Conservation (phyloP, 495 filamentous ascomycete genomes). For the Penicillium bovifimosum region DNA sequence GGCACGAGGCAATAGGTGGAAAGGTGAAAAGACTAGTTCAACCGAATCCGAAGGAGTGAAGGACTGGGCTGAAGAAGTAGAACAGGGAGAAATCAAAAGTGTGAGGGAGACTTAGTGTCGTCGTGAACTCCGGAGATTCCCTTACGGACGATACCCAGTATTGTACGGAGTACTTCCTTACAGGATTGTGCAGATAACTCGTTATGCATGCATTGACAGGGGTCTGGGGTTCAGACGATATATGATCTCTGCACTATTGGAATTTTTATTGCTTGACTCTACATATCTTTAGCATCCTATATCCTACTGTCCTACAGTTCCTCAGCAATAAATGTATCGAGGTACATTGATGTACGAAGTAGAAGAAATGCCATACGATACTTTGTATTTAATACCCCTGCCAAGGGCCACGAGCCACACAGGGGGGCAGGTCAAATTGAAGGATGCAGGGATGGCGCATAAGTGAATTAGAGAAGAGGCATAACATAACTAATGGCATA, state of each 20-base stretch:
- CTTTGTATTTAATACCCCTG: too few species aligned
- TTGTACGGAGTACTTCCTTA: neutral
- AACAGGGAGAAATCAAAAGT: conserved; percentile 20
- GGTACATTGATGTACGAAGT: too few species aligned
- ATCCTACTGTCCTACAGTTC: too few species aligned
- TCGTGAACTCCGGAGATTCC: conserved; percentile 19
- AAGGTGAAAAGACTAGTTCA: neutral
- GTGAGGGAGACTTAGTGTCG: conserved; percentile 6
- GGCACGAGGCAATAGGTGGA: neutral
- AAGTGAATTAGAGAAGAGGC: too few species aligned
- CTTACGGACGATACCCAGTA: conserved; percentile 11
- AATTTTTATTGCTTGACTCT: neutral
- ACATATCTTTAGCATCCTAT: neutral
- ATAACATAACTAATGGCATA: too few species aligned
- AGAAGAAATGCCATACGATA: neutral
- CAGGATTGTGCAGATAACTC: neutral
- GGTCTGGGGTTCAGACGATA: neutral
- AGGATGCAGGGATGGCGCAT: neutral
- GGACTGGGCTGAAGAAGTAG: conserved; percentile 11
- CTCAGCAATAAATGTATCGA: too few species aligned
- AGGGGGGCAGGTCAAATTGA: neutral
- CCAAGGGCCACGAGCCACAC: too few species aligned
- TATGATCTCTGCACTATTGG: neutral
- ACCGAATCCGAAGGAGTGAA: conserved; percentile 28
- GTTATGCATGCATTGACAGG: neutral